These are phyloP conservation scores for Phytophthora parvispora DNA, from an alignment of 352 stramenopile species.

Conservation along the genomic window DNA sequence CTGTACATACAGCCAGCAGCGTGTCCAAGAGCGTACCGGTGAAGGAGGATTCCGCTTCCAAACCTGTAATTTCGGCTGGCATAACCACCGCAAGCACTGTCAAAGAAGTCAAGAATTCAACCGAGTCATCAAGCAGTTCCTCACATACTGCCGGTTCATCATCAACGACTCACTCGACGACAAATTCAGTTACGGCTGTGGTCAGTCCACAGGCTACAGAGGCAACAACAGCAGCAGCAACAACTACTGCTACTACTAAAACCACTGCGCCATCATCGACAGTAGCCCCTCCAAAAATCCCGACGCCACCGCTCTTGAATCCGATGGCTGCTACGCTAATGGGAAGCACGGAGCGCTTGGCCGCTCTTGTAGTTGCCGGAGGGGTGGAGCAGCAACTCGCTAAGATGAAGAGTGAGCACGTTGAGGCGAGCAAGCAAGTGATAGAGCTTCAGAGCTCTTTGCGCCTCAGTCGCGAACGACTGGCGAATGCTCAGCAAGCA, in stretches of 20 bases:
- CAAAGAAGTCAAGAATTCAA: conserved; percentile 18
- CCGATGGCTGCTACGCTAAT: conserved; percentile 40
- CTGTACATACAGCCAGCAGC: conserved; percentile 14
- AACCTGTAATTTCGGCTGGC: neutral
- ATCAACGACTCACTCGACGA: neutral
- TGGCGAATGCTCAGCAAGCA: conserved; percentile 57
- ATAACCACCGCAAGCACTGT: conserved; percentile 1
- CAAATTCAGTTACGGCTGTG: conserved; percentile 2
- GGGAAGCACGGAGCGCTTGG: conserved; percentile 64
- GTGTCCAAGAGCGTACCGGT: conserved; percentile 19
- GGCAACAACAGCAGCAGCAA: conserved; percentile 3
- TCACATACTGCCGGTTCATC: conserved; percentile 7
- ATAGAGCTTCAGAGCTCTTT: conserved; percentile 76
- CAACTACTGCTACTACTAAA: neutral
- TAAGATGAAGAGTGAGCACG: conserved; percentile 79
- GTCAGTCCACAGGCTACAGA: conserved; percentile 6
- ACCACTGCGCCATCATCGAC: conserved; percentile 1
- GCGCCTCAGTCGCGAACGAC: conserved; percentile 68
- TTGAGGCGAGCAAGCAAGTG: conserved; percentile 77
- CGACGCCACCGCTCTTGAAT: conserved; percentile 27
- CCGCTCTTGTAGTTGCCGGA: conserved; percentile 65
- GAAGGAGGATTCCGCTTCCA: conserved; percentile 17
- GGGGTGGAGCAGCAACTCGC: conserved; percentile 79
- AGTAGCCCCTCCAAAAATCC: conserved; percentile 14
- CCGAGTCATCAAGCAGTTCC: neutral